Percentiles rank a stretch among this genome's conserved stretches.
Evolutionary conservation across 257 asterid species (phyloP).

Genomic region (Gynochthodes officinalis): DNA sequence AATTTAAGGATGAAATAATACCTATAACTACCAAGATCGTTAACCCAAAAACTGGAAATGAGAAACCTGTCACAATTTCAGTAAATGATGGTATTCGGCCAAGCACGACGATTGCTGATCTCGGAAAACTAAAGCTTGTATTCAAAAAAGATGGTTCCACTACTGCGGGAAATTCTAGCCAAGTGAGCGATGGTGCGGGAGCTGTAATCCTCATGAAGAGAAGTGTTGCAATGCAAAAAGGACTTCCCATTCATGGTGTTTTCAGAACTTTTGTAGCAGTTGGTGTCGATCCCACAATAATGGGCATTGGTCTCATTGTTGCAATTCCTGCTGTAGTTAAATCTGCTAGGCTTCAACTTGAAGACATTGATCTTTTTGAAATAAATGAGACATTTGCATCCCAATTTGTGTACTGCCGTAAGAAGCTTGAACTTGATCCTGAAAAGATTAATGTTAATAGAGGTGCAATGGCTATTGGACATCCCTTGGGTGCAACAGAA

Average conservation of each 20-base stretch:
- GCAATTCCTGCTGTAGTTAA: slow-evolving; percentile 98
- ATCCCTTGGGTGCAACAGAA: slow-evolving; percentile 97
- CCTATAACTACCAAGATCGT: slow-evolving; percentile 90
- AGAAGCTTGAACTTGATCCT: slow-evolving; percentile 92
- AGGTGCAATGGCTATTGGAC: slow-evolving; percentile 98
- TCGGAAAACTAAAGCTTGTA: slow-evolving; percentile 81
- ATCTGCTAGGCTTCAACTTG: slow-evolving; percentile 92
- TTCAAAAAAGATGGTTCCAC: slow-evolving; percentile 99
- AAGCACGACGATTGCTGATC: slow-evolving; percentile 50
- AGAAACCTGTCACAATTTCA: slow-evolving; percentile 78
- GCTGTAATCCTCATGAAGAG: slow-evolving; percentile 98
- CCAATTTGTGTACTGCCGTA: slow-evolving; percentile 83
- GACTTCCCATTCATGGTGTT: slow-evolving; percentile 92
- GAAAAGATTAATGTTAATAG: slow-evolving; percentile 97
- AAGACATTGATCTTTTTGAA: slow-evolving; percentile 91
- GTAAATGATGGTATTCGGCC: slow-evolving; percentile 94
- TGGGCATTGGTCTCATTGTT: slow-evolving; percentile 98
- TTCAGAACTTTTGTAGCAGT: slow-evolving; percentile 96
- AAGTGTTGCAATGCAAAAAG: slow-evolving; percentile 85
- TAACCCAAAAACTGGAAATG: slow-evolving; percentile 94
- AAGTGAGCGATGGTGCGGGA: slow-evolving; percentile 98
- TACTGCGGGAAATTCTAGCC: slow-evolving; percentile 98
- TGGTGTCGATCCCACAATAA: slow-evolving; percentile 96
- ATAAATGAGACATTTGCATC: slow-evolving; percentile 99
- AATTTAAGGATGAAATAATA: slow-evolving; percentile 87